Evolutionary conservation across 495 filamentous ascomycete species (phyloP).

Genomic region (Oidiodendron maius): DNA sequence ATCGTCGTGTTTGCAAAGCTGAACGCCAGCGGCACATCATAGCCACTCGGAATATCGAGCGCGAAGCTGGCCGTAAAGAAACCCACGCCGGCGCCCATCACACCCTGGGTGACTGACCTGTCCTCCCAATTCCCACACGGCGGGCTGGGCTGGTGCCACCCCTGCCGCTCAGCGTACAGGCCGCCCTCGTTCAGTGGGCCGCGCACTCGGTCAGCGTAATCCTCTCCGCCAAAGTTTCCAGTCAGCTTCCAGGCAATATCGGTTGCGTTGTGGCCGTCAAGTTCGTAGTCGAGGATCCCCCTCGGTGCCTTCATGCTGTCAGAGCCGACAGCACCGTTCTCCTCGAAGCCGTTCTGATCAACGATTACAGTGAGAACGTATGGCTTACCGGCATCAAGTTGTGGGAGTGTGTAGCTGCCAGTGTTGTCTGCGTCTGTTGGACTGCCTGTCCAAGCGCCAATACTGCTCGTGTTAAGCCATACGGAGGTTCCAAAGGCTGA

Average conservation of each 20-base stretch:
- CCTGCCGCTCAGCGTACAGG: slow-evolving; percentile 63
- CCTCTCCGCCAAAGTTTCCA: slow-evolving; percentile 68
- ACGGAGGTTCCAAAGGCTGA: slow-evolving; percentile 44
- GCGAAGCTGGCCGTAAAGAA: neutral
- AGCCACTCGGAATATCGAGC: neutral
- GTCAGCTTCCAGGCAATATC: slow-evolving; percentile 67
- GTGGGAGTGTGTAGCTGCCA: slow-evolving; percentile 49
- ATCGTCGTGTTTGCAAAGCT: neutral
- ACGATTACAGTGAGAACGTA: slow-evolving; percentile 3
- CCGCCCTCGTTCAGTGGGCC: slow-evolving; percentile 74
- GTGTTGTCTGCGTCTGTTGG: neutral
- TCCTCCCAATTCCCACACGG: slow-evolving; percentile 26
- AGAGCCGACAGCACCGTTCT: neutral
- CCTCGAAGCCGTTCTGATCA: slow-evolving; percentile 1
- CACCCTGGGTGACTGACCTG: neutral
- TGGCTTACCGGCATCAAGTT: slow-evolving; percentile 37
- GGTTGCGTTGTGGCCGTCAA: slow-evolving; percentile 32
- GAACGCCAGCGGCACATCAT: neutral
- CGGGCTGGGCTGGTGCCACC: slow-evolving; percentile 59
- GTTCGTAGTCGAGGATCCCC: slow-evolving; percentile 31
- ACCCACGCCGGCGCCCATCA: neutral
- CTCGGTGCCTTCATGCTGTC: slow-evolving; percentile 58
- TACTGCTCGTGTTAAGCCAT: slow-evolving; percentile 38
- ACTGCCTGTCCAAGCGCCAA: slow-evolving; percentile 50
- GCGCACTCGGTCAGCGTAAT: slow-evolving; percentile 54